Evolutionary conservation across 176 grass and related monocot genomes (phyloP).

Genomic region (Leersia perrieri): DNA sequence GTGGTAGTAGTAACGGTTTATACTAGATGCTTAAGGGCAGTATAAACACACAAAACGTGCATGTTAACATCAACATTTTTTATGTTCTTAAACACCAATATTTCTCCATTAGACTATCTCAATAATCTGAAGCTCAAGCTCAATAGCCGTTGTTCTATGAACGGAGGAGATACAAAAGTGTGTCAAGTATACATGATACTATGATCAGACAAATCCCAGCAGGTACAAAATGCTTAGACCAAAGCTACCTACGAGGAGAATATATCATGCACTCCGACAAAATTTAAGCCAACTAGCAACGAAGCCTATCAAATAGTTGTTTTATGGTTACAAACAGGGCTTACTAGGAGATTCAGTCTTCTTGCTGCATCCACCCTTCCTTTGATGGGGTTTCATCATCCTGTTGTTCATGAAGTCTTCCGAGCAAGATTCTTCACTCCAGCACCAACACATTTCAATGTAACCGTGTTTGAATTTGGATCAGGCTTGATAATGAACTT

Average conservation of each 20-base stretch:
- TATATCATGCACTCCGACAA: not conserved
- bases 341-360: not conserved
- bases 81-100: not conserved
- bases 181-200: not conserved
- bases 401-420: conserved; percentile 53
- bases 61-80: not conserved
- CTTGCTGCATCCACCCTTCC: not conserved
- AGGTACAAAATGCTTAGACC: not conserved
- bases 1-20: no score
- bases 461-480: conserved; percentile 61
- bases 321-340: conserved; percentile 1
- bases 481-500: conserved; percentile 83
- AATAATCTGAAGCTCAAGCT: not conserved
- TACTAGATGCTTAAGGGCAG: not conserved
- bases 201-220: conserved; percentile 12
- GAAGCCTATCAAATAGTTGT: not conserved
- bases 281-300: not conserved
- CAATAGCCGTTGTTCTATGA: not conserved
- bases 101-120: not conserved
- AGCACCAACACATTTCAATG: conserved; percentile 69
- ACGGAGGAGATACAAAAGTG: not conserved
- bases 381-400: not conserved
- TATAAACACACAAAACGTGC: not conserved
- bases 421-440: conserved; percentile 77
- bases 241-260: not conserved